phyloP scores from a whole-genome alignment of 768 basidiomycete species.

The Termitomyces sp. region DNA sequence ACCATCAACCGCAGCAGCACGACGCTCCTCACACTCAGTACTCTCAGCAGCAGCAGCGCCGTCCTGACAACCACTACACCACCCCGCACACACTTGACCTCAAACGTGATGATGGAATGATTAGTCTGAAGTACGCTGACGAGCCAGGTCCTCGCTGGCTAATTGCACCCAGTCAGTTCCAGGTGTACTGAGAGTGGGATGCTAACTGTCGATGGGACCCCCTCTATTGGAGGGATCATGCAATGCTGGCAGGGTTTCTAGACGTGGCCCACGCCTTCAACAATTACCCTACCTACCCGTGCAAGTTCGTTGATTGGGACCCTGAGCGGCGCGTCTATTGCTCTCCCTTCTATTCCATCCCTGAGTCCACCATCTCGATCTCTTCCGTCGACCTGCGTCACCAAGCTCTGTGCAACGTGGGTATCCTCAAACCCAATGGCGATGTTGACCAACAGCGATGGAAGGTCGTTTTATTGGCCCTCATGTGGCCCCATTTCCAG shows the following conservation, averaged over 20 bases:
- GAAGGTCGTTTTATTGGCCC: neutral
- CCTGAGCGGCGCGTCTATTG: neutral
- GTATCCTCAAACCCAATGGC: neutral
- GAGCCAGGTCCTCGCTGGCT: too few relatives aligned
- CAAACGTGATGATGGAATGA: too few relatives aligned
- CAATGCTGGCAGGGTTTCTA: neutral
- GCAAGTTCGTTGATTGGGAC: neutral
- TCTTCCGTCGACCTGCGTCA: too few relatives aligned
- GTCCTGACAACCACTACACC: too few relatives aligned
- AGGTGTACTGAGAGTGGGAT: neutral
- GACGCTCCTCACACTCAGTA: too few relatives aligned
- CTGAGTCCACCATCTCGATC: neutral
- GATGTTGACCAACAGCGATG: neutral
- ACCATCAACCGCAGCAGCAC: too few relatives aligned
- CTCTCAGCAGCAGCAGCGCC: too few relatives aligned
- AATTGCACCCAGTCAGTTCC: too few relatives aligned
- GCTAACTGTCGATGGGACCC: neutral
- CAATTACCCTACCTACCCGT: neutral
- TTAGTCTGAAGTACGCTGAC: too few relatives aligned
- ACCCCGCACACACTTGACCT: too few relatives aligned
- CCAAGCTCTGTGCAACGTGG: neutral
- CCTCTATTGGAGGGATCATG: neutral
- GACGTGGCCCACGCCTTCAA: neutral
- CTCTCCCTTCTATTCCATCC: neutral
- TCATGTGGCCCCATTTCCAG: neutral